A percentile compares a stretch with the other conserved stretches of the same genome.
These are phyloP conservation scores for Blakeslea trispora DNA, from an alignment of 371 early-diverging fungal species.

Conservation along the genomic window DNA sequence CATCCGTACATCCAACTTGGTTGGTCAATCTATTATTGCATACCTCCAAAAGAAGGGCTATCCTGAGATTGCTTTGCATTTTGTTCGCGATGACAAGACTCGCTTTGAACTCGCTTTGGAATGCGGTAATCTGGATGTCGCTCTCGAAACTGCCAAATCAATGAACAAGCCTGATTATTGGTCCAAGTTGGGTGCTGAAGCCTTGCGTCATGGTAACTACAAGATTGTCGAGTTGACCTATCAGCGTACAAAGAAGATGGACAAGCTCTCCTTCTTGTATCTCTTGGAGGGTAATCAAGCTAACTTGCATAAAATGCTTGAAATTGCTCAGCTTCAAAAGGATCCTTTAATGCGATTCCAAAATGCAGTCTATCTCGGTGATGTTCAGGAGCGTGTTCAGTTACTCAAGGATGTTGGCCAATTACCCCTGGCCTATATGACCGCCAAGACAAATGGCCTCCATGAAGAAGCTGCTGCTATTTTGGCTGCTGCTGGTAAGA, in stretches of 20 bases:
- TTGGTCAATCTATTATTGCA: slow-evolving; percentile 98
- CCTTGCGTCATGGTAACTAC: slow-evolving; percentile 88
- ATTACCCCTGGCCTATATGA: slow-evolving; percentile 86
- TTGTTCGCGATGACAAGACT: slow-evolving; percentile 94
- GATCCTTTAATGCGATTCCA: slow-evolving; percentile 88
- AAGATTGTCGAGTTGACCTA: slow-evolving; percentile 89
- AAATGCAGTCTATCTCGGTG: slow-evolving; percentile 85
- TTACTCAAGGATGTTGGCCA: slow-evolving; percentile 85
- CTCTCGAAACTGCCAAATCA: slow-evolving; percentile 86
- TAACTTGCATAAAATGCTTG: slow-evolving; percentile 89
- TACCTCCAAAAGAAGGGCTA: slow-evolving; percentile 98
- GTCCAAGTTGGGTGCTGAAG: slow-evolving; percentile 84
- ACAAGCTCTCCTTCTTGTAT: slow-evolving; percentile 92
- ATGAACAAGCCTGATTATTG: slow-evolving; percentile 88
- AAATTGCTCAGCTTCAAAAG: slow-evolving; percentile 83
- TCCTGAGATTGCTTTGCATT: slow-evolving; percentile 97
- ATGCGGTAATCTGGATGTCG: slow-evolving; percentile 94
- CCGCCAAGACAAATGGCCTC: slow-evolving; percentile 88
- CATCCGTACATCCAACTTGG: slow-evolving; percentile 93
- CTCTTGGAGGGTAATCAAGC: slow-evolving; percentile 85
- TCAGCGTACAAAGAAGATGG: slow-evolving; percentile 87
- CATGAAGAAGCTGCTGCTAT: slow-evolving; percentile 82
- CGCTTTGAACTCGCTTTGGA: slow-evolving; percentile 96
- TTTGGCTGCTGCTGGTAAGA: slow-evolving; percentile 66
- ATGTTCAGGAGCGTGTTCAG: slow-evolving; percentile 82